Base-by-base conservation (phyloP, 176 grass and related monocot species). In the Carex littledalei region DNA sequence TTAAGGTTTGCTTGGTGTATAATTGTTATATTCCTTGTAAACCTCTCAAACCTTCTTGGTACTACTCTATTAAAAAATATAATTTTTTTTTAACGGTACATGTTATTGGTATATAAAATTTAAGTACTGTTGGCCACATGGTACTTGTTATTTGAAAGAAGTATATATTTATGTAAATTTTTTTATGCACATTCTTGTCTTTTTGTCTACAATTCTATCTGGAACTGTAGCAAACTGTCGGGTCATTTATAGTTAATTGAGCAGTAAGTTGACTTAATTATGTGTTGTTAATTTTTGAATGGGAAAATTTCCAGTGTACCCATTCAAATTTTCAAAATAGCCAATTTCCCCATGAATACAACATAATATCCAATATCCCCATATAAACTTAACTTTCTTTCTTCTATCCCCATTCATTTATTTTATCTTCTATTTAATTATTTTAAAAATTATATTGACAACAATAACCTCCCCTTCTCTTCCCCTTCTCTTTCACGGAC, bases 131-230 rank as follows among this genome's bases (percentile, higher is more conserved):
- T 29, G 50, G 73, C 49, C 73, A 78, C 49, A 78, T 78, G 49
- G 22, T 56, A 78, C 73, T 78, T 78, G 37, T 78, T 56, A 55
- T 32, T 24, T 78, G 13, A 26, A 26, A 26, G n/a, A n/a, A n/a
- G n/a, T n/a, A n/a, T n/a, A n/a, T n/a, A 17, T n/a, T 59, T 59
- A 59, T 59, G 16, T 21, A 22, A 8, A 3, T 45, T 71, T 3
- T 21, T 52, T 24, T 34, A 4, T 67, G 31, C 52, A 52, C 71
- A 75, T 75, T 75, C 71, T 75, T 78, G 74, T 22, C 50, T 78
- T 78, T 5, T 78, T 78, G 74, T 78, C 74, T 29, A 53, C 50
- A 78, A 78, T 56, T 78, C 50, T 78, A 56, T 56, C 22, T 18
- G 53, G 74, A 56, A 52, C 73, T 31, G 21, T 34, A 50, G 50